These are phyloP conservation scores for Curvularia eragrostidis DNA, from an alignment of 2,329 filamentous ascomycete species.

Conservation along the genomic window DNA sequence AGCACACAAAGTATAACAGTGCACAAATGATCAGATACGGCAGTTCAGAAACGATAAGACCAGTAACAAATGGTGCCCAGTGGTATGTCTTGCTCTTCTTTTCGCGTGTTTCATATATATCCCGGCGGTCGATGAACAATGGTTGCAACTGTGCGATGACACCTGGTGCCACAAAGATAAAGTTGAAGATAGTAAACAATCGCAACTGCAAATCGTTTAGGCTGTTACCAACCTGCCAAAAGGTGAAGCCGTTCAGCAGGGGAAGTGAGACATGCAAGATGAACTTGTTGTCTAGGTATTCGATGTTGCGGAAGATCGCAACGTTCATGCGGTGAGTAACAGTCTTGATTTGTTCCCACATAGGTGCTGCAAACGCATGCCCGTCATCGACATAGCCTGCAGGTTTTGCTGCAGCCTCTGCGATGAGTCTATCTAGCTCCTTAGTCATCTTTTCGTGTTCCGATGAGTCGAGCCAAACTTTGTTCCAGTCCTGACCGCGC, in stretches of 20 bases:
- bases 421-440: slow-evolving; percentile 37
- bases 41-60: slow-evolving; percentile 72
- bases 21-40: slow-evolving; percentile 67
- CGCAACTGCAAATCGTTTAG: slow-evolving; percentile 48
- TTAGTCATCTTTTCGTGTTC: slow-evolving; percentile 33
- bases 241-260: slow-evolving; percentile 26
- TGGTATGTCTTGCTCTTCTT: slow-evolving; percentile 71
- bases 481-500: slow-evolving; percentile 21
- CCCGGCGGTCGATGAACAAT: slow-evolving; percentile 50
- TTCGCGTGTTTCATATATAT: slow-evolving; percentile 63
- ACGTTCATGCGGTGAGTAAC: slow-evolving; percentile 78
- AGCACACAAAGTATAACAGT: slow-evolving; percentile 67
- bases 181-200: slow-evolving; percentile 57
- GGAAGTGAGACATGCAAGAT: slow-evolving; percentile 60
- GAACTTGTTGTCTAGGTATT: slow-evolving; percentile 82
- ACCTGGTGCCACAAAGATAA: slow-evolving; percentile 47
- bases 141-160: slow-evolving; percentile 49
- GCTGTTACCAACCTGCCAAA: slow-evolving; percentile 19
- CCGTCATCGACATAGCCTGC: no score
- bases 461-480: slow-evolving; percentile 15
- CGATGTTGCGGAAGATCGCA: slow-evolving; percentile 86
- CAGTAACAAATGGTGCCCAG: slow-evolving; percentile 72
- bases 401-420: no score
- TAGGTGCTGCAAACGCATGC: slow-evolving; percentile 62
- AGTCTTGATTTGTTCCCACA: slow-evolving; percentile 72